A percentile compares a stretch with the other conserved stretches of the same genome.
Conservation (phyloP, 768 basidiomycete genomes). For the Russula foetens region DNA sequence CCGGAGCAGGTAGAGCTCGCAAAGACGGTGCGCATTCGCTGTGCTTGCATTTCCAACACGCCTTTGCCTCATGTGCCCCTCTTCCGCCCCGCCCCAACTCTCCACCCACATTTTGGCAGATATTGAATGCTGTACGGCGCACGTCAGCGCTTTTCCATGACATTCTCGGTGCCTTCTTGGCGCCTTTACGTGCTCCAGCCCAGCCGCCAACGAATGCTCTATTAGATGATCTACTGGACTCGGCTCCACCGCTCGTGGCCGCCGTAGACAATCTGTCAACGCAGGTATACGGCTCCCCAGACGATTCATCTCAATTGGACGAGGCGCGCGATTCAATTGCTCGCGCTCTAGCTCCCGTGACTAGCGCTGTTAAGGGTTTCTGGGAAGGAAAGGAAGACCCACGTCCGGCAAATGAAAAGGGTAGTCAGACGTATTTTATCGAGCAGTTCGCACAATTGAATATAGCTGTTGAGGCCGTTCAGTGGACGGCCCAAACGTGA, state of each 20-base stretch:
- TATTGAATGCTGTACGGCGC: not conserved
- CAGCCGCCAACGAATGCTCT: not conserved
- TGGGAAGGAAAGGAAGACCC: constrained; percentile 11
- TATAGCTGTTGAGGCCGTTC: constrained; percentile 1
- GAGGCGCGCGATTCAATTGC: constrained; percentile 12
- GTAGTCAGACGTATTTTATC: constrained; percentile 9
- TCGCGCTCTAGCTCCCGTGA: constrained; percentile 3
- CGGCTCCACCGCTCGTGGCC: constrained; percentile 11
- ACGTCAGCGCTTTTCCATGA: constrained; percentile 6
- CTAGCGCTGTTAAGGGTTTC: constrained; percentile 8
- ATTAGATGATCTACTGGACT: constrained; percentile 13
- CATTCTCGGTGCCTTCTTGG: not conserved
- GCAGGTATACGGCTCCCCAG: constrained; percentile 3
- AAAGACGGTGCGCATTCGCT: constrained; percentile 4
- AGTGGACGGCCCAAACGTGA: constrained; percentile 3
- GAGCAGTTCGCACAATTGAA: constrained; percentile 11
- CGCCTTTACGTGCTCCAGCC: not conserved
- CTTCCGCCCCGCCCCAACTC: no score
- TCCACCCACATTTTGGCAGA: not conserved
- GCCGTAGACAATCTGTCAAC: constrained; percentile 16
- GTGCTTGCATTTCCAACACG: not conserved
- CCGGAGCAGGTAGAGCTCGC: constrained; percentile 12
- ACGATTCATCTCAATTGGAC: not conserved
- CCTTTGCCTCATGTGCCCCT: not conserved
- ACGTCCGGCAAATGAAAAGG: not conserved